phyloP scores from a whole-genome alignment of 768 basidiomycete genomes.

The Dioszegia hungarica region DNA sequence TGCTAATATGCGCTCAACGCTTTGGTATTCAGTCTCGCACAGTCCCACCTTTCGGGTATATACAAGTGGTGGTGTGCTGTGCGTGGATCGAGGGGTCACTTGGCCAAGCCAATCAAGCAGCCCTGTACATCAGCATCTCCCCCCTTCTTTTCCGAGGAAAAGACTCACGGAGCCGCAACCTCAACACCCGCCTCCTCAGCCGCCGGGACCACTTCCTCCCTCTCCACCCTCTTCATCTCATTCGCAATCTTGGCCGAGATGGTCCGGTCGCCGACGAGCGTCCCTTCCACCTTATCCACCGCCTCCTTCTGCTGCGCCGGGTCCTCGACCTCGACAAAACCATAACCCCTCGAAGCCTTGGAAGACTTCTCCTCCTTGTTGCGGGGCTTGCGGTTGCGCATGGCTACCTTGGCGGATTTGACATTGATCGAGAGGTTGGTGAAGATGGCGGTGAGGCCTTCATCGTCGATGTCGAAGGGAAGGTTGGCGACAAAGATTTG shows the following conservation, averaged over 20 bases:
- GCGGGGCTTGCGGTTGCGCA: constrained; percentile 48
- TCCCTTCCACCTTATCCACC: constrained; percentile 76
- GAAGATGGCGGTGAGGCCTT: constrained; percentile 72
- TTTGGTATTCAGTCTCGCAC: too few species aligned
- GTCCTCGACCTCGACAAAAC: constrained; percentile 89
- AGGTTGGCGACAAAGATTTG: constrained; percentile 96
- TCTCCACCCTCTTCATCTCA: constrained; percentile 58
- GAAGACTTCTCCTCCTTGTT: constrained; percentile 59
- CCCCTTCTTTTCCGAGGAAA: not conserved
- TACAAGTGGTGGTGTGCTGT: too few species aligned
- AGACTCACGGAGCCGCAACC: not conserved
- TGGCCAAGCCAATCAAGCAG: not conserved
- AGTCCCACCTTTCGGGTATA: too few species aligned
- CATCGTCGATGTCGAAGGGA: constrained; percentile 87
- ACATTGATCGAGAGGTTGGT: constrained; percentile 77
- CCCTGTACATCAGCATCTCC: not conserved
- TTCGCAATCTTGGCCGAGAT: constrained; percentile 96
- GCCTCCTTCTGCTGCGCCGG: constrained; percentile 90
- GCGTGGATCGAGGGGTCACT: not conserved
- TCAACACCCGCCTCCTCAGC: constrained; percentile 6
- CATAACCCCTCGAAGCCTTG: constrained; percentile 91
- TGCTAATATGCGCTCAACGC: too few species aligned
- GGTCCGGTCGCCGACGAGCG: constrained; percentile 75
- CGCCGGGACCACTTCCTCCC: constrained; percentile 26
- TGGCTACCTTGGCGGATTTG: constrained; percentile 78